Evolutionary conservation across 345 rosid genomes (phyloP).

Genomic region (Lumnitzera littorea): DNA sequence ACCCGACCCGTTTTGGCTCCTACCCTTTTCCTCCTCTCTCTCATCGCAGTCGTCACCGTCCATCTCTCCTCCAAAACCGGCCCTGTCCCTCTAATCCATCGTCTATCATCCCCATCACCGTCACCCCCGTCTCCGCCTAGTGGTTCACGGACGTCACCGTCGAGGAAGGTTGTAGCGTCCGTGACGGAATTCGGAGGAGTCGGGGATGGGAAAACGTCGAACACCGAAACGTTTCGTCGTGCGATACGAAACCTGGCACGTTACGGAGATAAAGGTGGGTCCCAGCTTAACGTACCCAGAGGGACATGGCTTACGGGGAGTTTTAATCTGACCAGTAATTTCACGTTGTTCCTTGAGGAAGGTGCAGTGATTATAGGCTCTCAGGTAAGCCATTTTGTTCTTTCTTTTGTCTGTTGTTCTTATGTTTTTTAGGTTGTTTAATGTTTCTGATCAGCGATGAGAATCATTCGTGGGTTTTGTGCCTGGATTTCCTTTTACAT

Average conservation of each 20-base stretch:
- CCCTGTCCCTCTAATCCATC: slow-evolving; percentile 22
- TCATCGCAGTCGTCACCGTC: slow-evolving; percentile 39
- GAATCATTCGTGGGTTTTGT: no score
- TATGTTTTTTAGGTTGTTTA: background rate
- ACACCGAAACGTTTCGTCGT: slow-evolving; percentile 64
- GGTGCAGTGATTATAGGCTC: slow-evolving; percentile 88
- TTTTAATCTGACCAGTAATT: slow-evolving; percentile 87
- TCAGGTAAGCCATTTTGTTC: slow-evolving; percentile 34
- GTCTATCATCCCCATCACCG: slow-evolving; percentile 12
- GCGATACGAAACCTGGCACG: slow-evolving; percentile 51
- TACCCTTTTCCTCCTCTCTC: slow-evolving; percentile 42
- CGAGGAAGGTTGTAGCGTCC: slow-evolving; percentile 59
- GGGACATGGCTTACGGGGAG: slow-evolving; percentile 91
- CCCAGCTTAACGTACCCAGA: slow-evolving; percentile 68
- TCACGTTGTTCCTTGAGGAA: slow-evolving; percentile 74
- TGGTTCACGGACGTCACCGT: slow-evolving; percentile 5
- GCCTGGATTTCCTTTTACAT: no score
- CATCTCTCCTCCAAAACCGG: slow-evolving; percentile 42
- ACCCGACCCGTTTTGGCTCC: slow-evolving; percentile 42
- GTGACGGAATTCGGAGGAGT: slow-evolving; percentile 80
- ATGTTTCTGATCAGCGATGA: background rate
- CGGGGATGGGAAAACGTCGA: slow-evolving; percentile 72
- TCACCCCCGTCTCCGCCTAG: background rate
- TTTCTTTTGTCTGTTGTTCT: background rate
- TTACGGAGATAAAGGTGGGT: slow-evolving; percentile 44